Evolutionary conservation across 2,329 filamentous ascomycete species (phyloP), one percentile per base, ranked within the genome.

Genomic region (Colletotrichum siamense): DNA sequence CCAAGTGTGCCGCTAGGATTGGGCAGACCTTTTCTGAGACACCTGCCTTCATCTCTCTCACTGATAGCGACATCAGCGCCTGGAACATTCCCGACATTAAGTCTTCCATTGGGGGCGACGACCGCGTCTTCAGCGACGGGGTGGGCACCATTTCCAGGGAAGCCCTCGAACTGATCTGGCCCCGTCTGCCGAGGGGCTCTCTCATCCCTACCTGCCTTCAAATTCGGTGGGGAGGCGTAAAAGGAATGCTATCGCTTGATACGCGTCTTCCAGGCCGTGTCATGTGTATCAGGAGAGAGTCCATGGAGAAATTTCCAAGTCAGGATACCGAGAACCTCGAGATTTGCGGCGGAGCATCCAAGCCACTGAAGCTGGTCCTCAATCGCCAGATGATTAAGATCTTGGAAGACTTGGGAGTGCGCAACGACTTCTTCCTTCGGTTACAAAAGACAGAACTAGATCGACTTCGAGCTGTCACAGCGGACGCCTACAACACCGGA

Each of bases 381-480:
- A 98, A 98, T 80, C 92, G 94, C 1, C 95, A 95, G 78, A 88
- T 96, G 77, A 95, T 98, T 85, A 98, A 98, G 82, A 95, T 98
- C 7, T 83, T 98, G 1, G 95, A 98, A 81, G 95, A 98, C 78
- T 92, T 96, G 82, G 89, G 90, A 0, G 92, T 94, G 0, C 81
- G 87, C 0, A 81, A 85, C 2, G 72, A 84, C 0, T 93, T 91
- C 82, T 96, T 98, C 78, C 81, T 94, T 13, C 80, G 87, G 0
- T 84, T 95, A 2, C 95, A 97, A 82, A 85, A 87, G 1, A 85
- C 86, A n/a, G 93, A 93, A 32, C 84, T 97, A 5, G 78, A 88
- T 0, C 86, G 89, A 15, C 86, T 98, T 6, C 89, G 91, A 5
- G 83, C 84, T 13, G 91, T 94, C 63, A 93, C 93, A 0, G 84